Evolutionary conservation across 768 basidiomycete genomes (phyloP).

Genomic region (Tubosaeta sp.): DNA sequence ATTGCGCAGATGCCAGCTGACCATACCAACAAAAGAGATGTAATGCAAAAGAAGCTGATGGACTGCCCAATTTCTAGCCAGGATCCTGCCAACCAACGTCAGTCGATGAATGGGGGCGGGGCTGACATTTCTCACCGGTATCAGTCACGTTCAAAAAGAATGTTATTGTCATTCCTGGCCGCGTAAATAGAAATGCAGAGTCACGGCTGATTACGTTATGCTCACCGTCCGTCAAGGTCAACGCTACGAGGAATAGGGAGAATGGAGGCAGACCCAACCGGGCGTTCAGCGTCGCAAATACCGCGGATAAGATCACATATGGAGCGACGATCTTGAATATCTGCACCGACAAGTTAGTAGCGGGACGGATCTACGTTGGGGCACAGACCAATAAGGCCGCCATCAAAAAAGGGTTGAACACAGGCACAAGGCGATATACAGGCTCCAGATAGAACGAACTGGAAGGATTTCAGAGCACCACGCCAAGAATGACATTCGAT

Average conservation of each 20-base stretch:
- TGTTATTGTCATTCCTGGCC: slow-evolving; percentile 69
- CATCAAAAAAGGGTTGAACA: slow-evolving; percentile 87
- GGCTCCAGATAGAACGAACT: slow-evolving; percentile 86
- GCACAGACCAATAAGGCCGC: slow-evolving; percentile 55
- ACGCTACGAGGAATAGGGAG: slow-evolving; percentile 72
- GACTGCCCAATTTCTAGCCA: slow-evolving; percentile 90
- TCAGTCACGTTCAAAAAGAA: slow-evolving; percentile 85
- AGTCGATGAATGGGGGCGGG: slow-evolving; percentile 1
- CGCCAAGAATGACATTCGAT: neutral
- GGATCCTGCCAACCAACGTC: slow-evolving; percentile 44
- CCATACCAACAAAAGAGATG: slow-evolving; percentile 74
- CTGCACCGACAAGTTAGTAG: slow-evolving; percentile 31
- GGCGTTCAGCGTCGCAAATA: slow-evolving; percentile 65
- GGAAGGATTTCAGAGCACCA: neutral
- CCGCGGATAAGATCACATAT: slow-evolving; percentile 69
- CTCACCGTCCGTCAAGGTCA: slow-evolving; percentile 44
- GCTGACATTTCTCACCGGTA: slow-evolving; percentile 45
- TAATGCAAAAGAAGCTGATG: slow-evolving; percentile 84
- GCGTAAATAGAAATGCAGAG: slow-evolving; percentile 1
- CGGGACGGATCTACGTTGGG: neutral
- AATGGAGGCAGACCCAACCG: slow-evolving; percentile 69
- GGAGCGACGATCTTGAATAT: slow-evolving; percentile 81
- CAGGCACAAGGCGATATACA: slow-evolving; percentile 80
- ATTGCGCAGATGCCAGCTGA: slow-evolving; percentile 70
- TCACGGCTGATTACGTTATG: neutral